These are phyloP conservation scores for Ramaria rubella DNA, from an alignment of 768 basidiomycete species.

Conservation along the genomic window DNA sequence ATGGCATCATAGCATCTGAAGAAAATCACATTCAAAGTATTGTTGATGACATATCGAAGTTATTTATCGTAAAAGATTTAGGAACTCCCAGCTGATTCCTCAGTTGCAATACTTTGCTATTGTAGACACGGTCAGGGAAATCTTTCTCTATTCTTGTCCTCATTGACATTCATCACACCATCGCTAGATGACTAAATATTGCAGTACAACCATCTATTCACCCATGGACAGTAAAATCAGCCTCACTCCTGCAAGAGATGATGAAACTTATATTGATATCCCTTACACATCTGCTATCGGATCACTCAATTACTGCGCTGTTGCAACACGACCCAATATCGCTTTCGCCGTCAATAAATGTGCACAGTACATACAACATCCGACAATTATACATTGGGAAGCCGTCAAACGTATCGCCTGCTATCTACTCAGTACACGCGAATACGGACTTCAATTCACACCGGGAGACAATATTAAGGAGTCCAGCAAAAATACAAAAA, in stretches of 20 bases:
- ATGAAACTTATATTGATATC: not conserved
- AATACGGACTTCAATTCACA: no score
- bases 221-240: conserved; percentile 18
- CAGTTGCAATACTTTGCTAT: not conserved
- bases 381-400: conserved; percentile 7
- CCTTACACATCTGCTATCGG: conserved; percentile 12
- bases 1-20: conserved; percentile 7
- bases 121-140: not conserved
- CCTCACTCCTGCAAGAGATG: conserved; percentile 4
- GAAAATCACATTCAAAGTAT: not conserved
- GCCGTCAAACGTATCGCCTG: conserved; percentile 11
- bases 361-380: conserved; percentile 11
- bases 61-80: not conserved
- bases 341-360: conserved; percentile 14
- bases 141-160: not conserved
- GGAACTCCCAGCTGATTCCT: not conserved
- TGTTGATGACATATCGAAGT: conserved; percentile 16
- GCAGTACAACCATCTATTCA: conserved; percentile 11
- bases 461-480: no score
- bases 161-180: not conserved
- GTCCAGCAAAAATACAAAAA: no score
- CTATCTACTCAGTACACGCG: no score
- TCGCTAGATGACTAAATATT: conserved; percentile 15
- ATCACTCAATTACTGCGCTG: conserved; percentile 16
- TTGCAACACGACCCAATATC: conserved; percentile 21